Conservation (phyloP, 2,329 filamentous ascomycete genomes). For the Zymoseptoria passerinii region DNA sequence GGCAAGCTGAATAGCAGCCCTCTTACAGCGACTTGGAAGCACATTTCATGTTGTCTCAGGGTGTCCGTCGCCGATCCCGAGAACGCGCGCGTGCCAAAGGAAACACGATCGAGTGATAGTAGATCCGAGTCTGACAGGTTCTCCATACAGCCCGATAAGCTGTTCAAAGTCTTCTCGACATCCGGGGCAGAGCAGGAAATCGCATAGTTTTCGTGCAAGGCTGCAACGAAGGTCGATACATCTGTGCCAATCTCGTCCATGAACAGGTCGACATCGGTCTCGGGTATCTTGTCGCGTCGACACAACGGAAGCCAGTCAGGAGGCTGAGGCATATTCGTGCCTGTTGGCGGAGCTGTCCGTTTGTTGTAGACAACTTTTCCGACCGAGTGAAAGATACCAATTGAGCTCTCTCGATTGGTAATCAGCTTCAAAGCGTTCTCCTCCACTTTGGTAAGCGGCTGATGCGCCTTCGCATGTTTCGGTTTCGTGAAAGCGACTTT, state of each 20-base stretch:
- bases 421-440: conserved; percentile 70
- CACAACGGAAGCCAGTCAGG: conserved; percentile 40
- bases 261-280: conserved; percentile 54
- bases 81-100: conserved; percentile 45
- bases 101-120: conserved; percentile 66
- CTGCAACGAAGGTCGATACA: conserved; percentile 78
- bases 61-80: conserved; percentile 55
- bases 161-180: conserved; percentile 57
- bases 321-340: conserved; percentile 33
- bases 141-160: conserved; percentile 77
- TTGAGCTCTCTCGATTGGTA: conserved; percentile 75
- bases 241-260: conserved; percentile 92
- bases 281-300: conserved; percentile 36
- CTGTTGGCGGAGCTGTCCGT: conserved; percentile 50
- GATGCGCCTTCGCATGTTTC: conserved; percentile 53
- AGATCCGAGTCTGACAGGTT: conserved; percentile 81
- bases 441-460: conserved; percentile 65
- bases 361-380: conserved; percentile 98
- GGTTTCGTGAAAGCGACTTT: conserved; percentile 62
- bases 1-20: conserved; percentile 81
- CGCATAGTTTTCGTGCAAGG: conserved; percentile 87
- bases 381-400: conserved; percentile 93
- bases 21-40: conserved; percentile 81
- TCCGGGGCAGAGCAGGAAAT: conserved; percentile 65
- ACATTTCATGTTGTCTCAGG: conserved; percentile 85